Base-by-base conservation (phyloP, 192 early-diverging fungal species). In the Backusella macrospora region DNA sequence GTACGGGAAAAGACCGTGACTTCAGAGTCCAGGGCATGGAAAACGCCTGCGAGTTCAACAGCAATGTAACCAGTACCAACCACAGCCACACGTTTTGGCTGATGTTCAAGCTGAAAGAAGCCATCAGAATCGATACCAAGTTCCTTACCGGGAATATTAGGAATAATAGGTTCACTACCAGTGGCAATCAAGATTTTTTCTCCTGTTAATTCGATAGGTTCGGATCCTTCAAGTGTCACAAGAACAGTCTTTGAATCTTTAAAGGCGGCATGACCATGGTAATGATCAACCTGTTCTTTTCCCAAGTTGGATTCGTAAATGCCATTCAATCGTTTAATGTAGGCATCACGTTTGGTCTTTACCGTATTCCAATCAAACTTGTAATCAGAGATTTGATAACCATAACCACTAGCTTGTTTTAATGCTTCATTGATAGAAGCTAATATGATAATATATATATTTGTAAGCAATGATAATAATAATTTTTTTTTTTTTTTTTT, bases 61-160 rank as follows among this genome's bases (percentile, higher is more conserved):
- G 93, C 98, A 81, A 98, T 98, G 80, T 98, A 98, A 4, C 96
- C 95, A 7, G 94, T 92, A 15, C 94, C 94, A 18, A 93, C 91
- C 23, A 96, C 90, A 43, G 89, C 86, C 16, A 96, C 93, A 78
- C 90, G 89, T 84, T 95, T 95, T 47, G 98, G 98, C 78, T 95
- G 88, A 34, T 90, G 67, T 68, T 94, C 90, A 42, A 99, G 86
- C 23, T 96, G 91, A 86, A 99, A 98, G 85, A 99, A 98, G 6
- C 92, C 92, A 82, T 98, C 96, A 63, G 89, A 92, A 70, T 89
- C 90, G 65, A 99, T 95, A 59, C 95, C 97, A 38, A 87, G 78
- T 73, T 96, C 94, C 4, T 90, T 88, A 37, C 97, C 97, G 42
- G 92, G 90, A 44, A 92, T 78, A 68, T 75, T 62, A n/a, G 79